Evolutionary conservation across 1,284 basidiomycete genomes (phyloP), one percentile per base, ranked within the genome.

Genomic region (Veloboletus limbatus): DNA sequence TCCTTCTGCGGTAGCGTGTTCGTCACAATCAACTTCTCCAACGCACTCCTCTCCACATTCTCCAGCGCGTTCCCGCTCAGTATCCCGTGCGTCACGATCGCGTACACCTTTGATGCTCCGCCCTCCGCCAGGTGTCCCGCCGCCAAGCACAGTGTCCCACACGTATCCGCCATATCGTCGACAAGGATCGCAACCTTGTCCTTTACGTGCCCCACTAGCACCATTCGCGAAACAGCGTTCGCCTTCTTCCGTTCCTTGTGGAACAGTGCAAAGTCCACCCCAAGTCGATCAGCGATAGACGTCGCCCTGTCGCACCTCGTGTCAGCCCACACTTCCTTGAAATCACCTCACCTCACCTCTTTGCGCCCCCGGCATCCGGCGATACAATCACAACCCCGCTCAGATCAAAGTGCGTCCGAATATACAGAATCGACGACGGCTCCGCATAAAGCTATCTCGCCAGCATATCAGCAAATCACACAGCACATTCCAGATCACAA

Each of bases 231-330:
- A 17, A 99, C 96, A 62, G 98, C 93, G 72, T 98, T 99, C 31
- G 96, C 97, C 77, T 97, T 98, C 73, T 98, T 99, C 50, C 97
- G 88, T 72, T 99, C 97, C 69, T 99, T 99, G 82, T 99, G 97
- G 79, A 99, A 99, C 47, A 99, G 76, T 25, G 97, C 97, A 75
- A 99, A 99, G 66, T 99, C 97, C 56, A 98, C 89, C 40, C 96
- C 93, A 49, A 99, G 78, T 40, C 93, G 85, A 70, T 98, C 97
- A 14, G 97, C 97, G 56, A 99, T 95, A 25, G 94, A 94, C 10
- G 97, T 98, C 17, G 96, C 97, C 59, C 94, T 97, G 68, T 34
- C 22, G 11, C 32, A 24, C 30, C 45, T 9, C 35, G 25, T 45
- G 38, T 60, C 39, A 55, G 55, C 38, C 25, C 13, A 9, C n/a